Percentiles rank a stretch among this genome's conserved stretches.
Evolutionary conservation across 2,329 filamentous ascomycete genomes (phyloP).

Genomic region (Nannizziopsis arthrosporioides): DNA sequence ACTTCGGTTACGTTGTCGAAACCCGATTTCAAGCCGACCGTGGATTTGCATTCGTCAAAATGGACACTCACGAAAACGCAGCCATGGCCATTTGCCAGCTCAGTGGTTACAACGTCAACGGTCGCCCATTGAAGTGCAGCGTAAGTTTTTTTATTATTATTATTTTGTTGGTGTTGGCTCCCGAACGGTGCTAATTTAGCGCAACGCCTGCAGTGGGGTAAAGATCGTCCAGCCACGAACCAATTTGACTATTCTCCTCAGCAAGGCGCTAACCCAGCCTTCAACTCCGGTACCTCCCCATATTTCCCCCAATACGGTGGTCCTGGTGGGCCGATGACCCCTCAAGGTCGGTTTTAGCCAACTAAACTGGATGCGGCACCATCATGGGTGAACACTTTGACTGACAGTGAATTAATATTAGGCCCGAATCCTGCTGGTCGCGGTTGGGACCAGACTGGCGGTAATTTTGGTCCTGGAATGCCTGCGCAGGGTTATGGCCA

Average conservation of each 20-base stretch:
- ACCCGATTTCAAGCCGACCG: conserved; percentile 96
- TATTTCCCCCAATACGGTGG: conserved; percentile 94
- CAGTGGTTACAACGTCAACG: conserved; percentile 96
- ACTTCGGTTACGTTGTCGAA: conserved; percentile 95
- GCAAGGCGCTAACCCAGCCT: conserved; percentile 58
- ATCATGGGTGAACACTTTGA: conserved; percentile 2
- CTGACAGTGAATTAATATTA: conserved; percentile 17
- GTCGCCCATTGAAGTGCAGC: conserved; percentile 92
- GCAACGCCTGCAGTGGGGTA: conserved; percentile 67
- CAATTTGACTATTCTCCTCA: conserved; percentile 75
- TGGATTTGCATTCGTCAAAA: conserved; percentile 97
- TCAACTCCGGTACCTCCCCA: conserved; percentile 58
- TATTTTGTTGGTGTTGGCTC: not conserved
- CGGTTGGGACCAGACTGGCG: conserved; percentile 47
- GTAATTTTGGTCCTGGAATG: conserved; percentile 33
- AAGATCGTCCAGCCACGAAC: conserved; percentile 84
- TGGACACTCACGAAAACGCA: conserved; percentile 96
- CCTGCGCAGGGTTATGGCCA: conserved; percentile 46
- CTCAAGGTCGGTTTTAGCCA: conserved; percentile 36
- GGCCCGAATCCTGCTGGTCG: conserved; percentile 49
- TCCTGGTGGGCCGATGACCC: conserved; percentile 51
- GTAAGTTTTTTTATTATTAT: conserved; percentile 50
- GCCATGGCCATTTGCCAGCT: conserved; percentile 97
- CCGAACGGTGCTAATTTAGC: conserved; percentile 10
- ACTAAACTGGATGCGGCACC: conserved; percentile 24